Evolutionary conservation across 108 stramenopile species (phyloP).

Genomic region (Asterionellopsis glacialis): DNA sequence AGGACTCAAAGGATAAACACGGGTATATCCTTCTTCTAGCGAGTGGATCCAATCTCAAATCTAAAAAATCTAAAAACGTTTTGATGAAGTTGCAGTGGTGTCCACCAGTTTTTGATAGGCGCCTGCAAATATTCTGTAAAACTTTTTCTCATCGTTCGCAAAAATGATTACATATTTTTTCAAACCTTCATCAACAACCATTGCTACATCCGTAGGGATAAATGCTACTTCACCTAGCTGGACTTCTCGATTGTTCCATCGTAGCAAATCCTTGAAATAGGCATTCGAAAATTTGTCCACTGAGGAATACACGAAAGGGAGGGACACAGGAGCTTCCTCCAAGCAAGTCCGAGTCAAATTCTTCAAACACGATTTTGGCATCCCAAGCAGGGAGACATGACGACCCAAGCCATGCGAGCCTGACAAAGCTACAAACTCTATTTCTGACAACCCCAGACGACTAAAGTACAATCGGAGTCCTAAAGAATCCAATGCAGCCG

Average conservation of each 20-base stretch:
- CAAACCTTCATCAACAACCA: slow-evolving; percentile 55
- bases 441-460: slow-evolving; percentile 39
- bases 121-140: slow-evolving; percentile 22
- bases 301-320: slow-evolving; percentile 45
- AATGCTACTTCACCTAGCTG: slow-evolving; percentile 46
- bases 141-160: slow-evolving; percentile 34
- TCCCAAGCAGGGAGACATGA: slow-evolving; percentile 51
- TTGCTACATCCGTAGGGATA: slow-evolving; percentile 60
- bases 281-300: slow-evolving; percentile 40
- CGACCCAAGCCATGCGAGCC: slow-evolving; percentile 59
- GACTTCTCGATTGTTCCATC: slow-evolving; percentile 48
- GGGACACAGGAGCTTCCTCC: slow-evolving; percentile 53
- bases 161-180: slow-evolving; percentile 30
- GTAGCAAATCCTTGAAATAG: slow-evolving; percentile 39
- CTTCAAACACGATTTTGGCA: slow-evolving; percentile 47
- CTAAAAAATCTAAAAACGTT: too few species aligned
- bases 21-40: too few species aligned
- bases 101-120: slow-evolving; percentile 21
- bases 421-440: slow-evolving; percentile 44
- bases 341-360: slow-evolving; percentile 46
- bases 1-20: too few species aligned
- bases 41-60: too few species aligned
- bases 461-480: slow-evolving; percentile 60
- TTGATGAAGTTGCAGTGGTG: too few species aligned
- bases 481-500: slow-evolving; percentile 47